Base-by-base conservation (phyloP, 352 stramenopile species). In the Phytophthora citrophthora region DNA sequence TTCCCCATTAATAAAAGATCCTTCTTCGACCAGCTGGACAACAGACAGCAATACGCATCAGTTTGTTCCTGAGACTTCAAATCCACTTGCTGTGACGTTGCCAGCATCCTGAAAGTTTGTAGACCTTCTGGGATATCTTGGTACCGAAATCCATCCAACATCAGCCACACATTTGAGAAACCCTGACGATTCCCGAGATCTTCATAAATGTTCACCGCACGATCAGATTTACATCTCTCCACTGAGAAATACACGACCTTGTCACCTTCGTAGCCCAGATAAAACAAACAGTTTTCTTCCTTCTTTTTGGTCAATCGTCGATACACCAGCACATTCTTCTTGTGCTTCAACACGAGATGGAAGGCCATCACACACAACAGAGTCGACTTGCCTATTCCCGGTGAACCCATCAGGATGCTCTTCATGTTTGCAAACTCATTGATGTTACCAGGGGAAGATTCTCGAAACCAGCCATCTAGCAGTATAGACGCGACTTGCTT, bases 261-360 rank as follows among this genome's bases (percentile, higher is more conserved):
- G 38, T 15, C 61, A 31, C n/a, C 38, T 50, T 64, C 54, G 24
- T 64, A 60, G 5, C 45, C 38, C 26, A 69, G 23, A n/a, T 61
- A 61, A 18, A 69, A 4, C 1, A 65, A 43, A 8, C 41, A 54
- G n/a, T 56, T 27, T 10, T 36, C n/a, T 11, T 65, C 20, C 11
- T 64, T 12, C 13, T 18, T 5, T 45, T 53, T 49, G 4, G 23
- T 48, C 53, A 78, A 55, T 64, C 39, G 40, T 55, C 70, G 51
- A 41, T 75, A 77, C 12, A 74, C 45, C 44, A 74, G 32, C 24
- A 74, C 60, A 56, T 74, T 74, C 15, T 74, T 77, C 38, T 74
- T 74, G 55, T 51, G 49, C 50, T 61, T 59, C 16, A 73, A 57
- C 7, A 71, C 69, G 38, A 70, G 44, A 53, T 74, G 59, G 43